phyloP scores from a whole-genome alignment of 768 basidiomycete species.

The Collybiopsis luxurians region DNA sequence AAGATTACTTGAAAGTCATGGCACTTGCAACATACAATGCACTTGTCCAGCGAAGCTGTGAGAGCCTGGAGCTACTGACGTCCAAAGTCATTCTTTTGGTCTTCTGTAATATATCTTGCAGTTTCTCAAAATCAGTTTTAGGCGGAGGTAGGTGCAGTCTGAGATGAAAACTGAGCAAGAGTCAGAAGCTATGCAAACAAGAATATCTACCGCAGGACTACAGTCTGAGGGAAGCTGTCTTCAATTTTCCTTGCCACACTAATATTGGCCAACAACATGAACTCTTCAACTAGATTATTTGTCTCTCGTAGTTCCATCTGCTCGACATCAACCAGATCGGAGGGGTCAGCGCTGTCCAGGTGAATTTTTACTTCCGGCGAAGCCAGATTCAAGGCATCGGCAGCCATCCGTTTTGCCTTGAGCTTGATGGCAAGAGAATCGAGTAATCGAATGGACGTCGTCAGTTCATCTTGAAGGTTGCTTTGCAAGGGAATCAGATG shows the following conservation, averaged over 20 bases:
- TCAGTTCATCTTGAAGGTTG: slow-evolving; percentile 75
- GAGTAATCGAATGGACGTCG: slow-evolving; percentile 82
- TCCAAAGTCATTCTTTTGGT: slow-evolving; percentile 81
- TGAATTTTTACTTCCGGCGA: slow-evolving; percentile 99
- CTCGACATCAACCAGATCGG: slow-evolving; percentile 96
- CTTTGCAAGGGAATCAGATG: slow-evolving; percentile 34
- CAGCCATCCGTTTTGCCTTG: slow-evolving; percentile 83
- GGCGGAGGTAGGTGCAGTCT: slow-evolving; percentile 94
- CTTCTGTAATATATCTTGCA: slow-evolving; percentile 89
- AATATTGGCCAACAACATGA: slow-evolving; percentile 98
- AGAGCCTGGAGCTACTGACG: slow-evolving; percentile 87
- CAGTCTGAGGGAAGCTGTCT: slow-evolving; percentile 93
- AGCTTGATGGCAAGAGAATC: slow-evolving; percentile 85
- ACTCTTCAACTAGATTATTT: slow-evolving; percentile 96
- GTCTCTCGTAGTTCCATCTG: slow-evolving; percentile 92
- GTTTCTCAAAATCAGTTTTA: slow-evolving; percentile 88
- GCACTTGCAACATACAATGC: slow-evolving; percentile 82
- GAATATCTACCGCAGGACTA: slow-evolving; percentile 70
- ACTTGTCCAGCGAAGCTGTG: slow-evolving; percentile 84
- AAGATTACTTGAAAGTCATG: too few relatives aligned
- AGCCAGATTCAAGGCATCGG: slow-evolving; percentile 96
- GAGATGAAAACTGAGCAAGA: slow-evolving; percentile 6
- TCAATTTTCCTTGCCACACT: slow-evolving; percentile 91
- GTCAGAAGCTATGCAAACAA: background rate
- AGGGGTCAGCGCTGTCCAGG: slow-evolving; percentile 87